Evolutionary conservation across 2,329 filamentous ascomycete species (phyloP).

Genomic region (Phyllosticta citribraziliensis): DNA sequence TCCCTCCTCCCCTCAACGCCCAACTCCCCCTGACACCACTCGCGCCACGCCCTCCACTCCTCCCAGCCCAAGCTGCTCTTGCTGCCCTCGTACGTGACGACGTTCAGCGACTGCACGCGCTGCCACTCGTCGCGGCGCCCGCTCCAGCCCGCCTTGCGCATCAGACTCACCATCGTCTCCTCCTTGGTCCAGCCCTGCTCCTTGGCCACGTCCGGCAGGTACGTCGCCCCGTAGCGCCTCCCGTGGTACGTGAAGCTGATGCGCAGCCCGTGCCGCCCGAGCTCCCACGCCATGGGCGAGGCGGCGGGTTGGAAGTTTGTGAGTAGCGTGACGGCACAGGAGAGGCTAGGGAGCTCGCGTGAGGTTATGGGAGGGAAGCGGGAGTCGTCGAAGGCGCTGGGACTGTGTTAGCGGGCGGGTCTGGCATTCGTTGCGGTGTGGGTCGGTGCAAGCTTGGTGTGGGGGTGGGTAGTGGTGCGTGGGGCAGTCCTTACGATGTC

Average conservation of each 20-base stretch:
- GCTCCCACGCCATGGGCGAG: slow-evolving; percentile 70
- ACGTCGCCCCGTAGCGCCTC: slow-evolving; percentile 72
- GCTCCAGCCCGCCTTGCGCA: slow-evolving; percentile 90
- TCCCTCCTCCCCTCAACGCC: neutral
- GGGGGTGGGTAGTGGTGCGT: neutral
- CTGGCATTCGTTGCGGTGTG: too few relatives aligned
- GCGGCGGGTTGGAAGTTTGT: slow-evolving; percentile 72
- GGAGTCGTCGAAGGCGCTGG: slow-evolving; percentile 52
- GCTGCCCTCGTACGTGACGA: slow-evolving; percentile 79
- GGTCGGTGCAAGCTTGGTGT: neutral
- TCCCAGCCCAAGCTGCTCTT: slow-evolving; percentile 60
- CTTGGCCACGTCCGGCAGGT: slow-evolving; percentile 79
- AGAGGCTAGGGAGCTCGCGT: slow-evolving; percentile 28
- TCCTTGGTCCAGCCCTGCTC: slow-evolving; percentile 96
- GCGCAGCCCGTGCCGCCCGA: slow-evolving; percentile 78
- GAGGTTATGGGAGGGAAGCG: slow-evolving; percentile 50
- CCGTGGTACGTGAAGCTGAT: slow-evolving; percentile 72
- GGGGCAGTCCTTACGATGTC: slow-evolving; percentile 50
- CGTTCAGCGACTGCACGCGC: slow-evolving; percentile 60
- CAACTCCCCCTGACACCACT: slow-evolving; percentile 50
- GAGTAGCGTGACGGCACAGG: slow-evolving; percentile 60
- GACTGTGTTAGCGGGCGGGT: neutral
- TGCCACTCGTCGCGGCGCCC: slow-evolving; percentile 60
- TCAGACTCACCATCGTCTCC: slow-evolving; percentile 78
- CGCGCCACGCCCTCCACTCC: slow-evolving; percentile 72